Base-by-base conservation (phyloP, 1,284 basidiomycete genomes). In the Heterobasidion occidentale region DNA sequence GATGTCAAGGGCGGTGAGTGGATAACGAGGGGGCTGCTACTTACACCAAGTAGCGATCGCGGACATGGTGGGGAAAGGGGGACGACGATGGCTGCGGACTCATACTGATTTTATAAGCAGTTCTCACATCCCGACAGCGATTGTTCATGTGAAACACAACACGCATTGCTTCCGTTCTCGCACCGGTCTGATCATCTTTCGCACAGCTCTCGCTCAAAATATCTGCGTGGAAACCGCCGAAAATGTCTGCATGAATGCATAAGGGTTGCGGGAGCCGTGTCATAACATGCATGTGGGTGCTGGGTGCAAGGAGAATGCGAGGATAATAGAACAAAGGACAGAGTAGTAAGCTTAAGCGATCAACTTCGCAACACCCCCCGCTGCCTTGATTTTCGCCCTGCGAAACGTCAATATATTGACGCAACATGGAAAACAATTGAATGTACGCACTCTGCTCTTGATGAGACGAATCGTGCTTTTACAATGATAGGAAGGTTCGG, bases 391-490 rank as follows among this genome's bases (percentile, higher is more conserved):
- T 75, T 92, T 91, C 58, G 72, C 74, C 75, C 88, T 91, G 63
- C 27, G 58, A 56, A 9, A 44, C 46, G 59, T 47, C 55, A 59
- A 45, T 34, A 11, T 15, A 44, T 46, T 15, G 45, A 57, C 47
- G 52, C 9, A 55, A 51, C 14, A 54, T 15, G 52, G 38, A 46
- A 9, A 54, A 15, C 49, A 54, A n/a, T 51, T 42, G 38, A 36
- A 19, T 46, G 38, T 8, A 84, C 89, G 60, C 70, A 92, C 92
- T 97, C 94, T 65, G 94, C 94, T 68, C 81, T 85, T 65, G 76
- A 78, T 53, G 92, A 95, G 60, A 97, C 93, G 71, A 88, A 97
- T 64, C 94, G 92, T 60, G 94, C 92, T 81, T 97, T 97, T 69
- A 97, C 90, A 68, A 98, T 97, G 79, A 93, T 91, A 45, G 94